phyloP scores from a whole-genome alignment of 176 grass and related monocot species.

The Olyra latifolia region DNA sequence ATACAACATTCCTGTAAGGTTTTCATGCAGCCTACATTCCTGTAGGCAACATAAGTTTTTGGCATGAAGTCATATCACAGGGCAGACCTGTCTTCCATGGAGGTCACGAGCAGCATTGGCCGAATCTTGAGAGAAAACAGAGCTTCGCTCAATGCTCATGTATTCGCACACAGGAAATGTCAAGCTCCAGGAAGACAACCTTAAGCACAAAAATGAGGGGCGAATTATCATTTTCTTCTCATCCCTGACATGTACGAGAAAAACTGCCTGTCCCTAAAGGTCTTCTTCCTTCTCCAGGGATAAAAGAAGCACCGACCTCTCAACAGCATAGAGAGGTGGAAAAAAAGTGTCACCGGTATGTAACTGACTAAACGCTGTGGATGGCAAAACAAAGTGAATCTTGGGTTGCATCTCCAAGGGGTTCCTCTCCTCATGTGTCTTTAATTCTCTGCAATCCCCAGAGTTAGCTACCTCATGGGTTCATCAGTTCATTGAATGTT shows the following conservation, averaged over 20 bases:
- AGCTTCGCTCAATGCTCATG: background rate
- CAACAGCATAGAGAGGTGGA: constrained; percentile 3
- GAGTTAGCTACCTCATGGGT: background rate
- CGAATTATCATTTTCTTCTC: constrained; percentile 11
- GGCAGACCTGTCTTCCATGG: background rate
- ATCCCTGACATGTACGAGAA: constrained; percentile 11
- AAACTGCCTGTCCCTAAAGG: constrained; percentile 14
- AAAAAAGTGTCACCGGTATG: constrained; percentile 16
- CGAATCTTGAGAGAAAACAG: background rate
- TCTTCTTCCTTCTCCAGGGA: constrained; percentile 20
- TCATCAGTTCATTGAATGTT: background rate
- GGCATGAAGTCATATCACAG: background rate
- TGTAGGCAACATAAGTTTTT: background rate
- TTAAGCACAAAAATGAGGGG: constrained; percentile 12
- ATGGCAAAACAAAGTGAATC: background rate
- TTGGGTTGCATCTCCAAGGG: background rate
- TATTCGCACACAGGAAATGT: background rate
- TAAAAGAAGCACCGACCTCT: constrained; percentile 28
- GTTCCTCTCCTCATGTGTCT: background rate
- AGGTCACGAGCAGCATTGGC: background rate
- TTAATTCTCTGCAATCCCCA: constrained; percentile 2
- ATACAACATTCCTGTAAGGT: background rate
- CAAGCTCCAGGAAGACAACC: background rate
- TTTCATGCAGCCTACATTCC: background rate
- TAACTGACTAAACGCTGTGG: constrained; percentile 15